A percentile compares a stretch with the other conserved stretches of the same genome.
Conservation (phyloP, 2,329 filamentous ascomycete genomes). For the Calonectria ilicicola region DNA sequence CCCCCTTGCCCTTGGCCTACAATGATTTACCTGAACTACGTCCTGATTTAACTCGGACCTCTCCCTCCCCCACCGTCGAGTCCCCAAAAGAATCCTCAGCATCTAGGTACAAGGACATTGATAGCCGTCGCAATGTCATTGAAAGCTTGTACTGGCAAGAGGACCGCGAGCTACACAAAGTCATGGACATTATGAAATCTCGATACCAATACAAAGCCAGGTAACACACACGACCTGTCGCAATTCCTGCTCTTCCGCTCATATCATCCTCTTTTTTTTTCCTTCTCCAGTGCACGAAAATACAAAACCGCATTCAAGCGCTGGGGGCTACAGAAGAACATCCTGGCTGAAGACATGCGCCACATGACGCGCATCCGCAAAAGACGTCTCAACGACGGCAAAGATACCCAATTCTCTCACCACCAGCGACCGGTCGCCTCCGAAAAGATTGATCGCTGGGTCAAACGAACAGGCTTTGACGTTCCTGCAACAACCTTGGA, state of each 20-base stretch:
- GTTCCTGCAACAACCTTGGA: neutral
- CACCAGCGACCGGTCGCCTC: neutral
- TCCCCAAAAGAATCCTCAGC: neutral
- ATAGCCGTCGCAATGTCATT: neutral
- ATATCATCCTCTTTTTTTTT: neutral
- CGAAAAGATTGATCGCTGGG: neutral
- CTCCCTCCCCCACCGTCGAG: neutral
- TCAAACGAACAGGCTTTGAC: neutral
- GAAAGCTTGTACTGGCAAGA: neutral
- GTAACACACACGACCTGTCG: neutral
- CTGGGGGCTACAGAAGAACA: neutral
- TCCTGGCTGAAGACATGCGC: neutral
- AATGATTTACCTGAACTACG: neutral
- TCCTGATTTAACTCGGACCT: neutral
- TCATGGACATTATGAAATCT: neutral
- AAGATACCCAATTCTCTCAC: neutral
- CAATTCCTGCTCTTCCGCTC: neutral
- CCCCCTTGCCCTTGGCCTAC: neutral
- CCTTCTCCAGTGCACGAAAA: neutral
- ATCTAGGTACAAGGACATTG: neutral
- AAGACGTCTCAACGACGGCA: neutral
- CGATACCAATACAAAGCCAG: neutral
- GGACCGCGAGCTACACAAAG: neutral
- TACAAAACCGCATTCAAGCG: neutral
- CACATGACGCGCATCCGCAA: constrained; percentile 3